Base-by-base conservation (phyloP, 768 basidiomycete species). In the Collybia mongolica region DNA sequence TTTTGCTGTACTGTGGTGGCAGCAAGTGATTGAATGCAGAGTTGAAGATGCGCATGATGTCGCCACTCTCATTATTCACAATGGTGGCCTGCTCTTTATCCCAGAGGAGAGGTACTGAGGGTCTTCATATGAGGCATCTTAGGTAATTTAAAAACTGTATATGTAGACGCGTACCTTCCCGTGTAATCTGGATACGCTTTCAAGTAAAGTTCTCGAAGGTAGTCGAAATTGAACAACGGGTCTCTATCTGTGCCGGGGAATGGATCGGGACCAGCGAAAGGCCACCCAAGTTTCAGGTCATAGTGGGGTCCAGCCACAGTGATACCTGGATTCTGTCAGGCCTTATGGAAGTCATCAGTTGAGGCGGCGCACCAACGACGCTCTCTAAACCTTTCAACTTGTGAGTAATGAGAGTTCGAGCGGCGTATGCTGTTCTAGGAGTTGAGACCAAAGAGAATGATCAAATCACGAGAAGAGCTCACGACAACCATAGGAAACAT, bases 21-120 rank as follows among this genome's bases (percentile, higher is more conserved):
- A 96, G 46, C 18, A 87, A 58, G 17, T 84, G 73, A 65, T 97
- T 84, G 72, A 96, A 95, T 2, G 79, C 85, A 11, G 77, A 76
- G 70, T 98, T 96, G 71, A 98, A 80, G 11, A 95, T 90, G 48
- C 96, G 85, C 60, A 98, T 93, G 63, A 98, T 94, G 71, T 98
- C 96, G 0, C 88, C 83, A 55, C 84, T 88, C 64, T 98, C 96
- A 65, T 98, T 98, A 74, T 93, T 98, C 51, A 98, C 96, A 58
- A 98, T 88, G 32, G 88, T 88, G 42, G 85, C 70, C 38, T 64
- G 70, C 66, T 94, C 90, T 73, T 84, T 95, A 70, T 98, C 96
- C 90, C 92, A 98, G 6, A 98, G 75, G 37, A 92, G 70, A 5
- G 93, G 94, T 5, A 93, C 90, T 1, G 91, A 91, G 74, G 90